Conservation (phyloP, 495 filamentous ascomycete genomes). For the Neurospora africana region DNA sequence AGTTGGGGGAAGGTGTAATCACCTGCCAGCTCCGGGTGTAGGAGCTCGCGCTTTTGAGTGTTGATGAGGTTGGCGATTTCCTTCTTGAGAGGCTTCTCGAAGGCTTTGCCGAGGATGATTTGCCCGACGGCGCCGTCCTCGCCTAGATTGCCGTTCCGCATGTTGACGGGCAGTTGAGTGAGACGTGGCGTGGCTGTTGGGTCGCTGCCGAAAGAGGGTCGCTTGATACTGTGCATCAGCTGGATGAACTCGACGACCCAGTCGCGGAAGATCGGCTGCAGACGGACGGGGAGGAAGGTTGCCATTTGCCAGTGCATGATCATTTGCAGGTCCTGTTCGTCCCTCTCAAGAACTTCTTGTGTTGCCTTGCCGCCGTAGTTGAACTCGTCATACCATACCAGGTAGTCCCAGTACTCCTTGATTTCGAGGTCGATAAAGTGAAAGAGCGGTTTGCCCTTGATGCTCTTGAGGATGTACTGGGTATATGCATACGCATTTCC, state of each 20-base stretch:
- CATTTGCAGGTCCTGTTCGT: conserved; percentile 78
- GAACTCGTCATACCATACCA: conserved; percentile 98
- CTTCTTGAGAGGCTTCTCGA: conserved; percentile 84
- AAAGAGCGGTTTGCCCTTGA: conserved; percentile 89
- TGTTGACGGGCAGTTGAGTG: conserved; percentile 59
- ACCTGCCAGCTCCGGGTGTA: conserved; percentile 78
- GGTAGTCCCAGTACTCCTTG: conserved; percentile 98
- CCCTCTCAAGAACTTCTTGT: conserved; percentile 66
- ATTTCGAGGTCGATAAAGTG: conserved; percentile 96
- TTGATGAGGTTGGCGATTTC: conserved; percentile 68
- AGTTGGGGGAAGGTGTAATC: conserved; percentile 82
- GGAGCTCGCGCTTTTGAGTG: conserved; percentile 74
- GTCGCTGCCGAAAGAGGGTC: conserved; percentile 40
- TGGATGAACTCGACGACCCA: conserved; percentile 93
- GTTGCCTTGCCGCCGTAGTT: conserved; percentile 96
- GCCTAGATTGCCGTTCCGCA: conserved; percentile 38
- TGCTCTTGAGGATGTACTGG: conserved; percentile 93
- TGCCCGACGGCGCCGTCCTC: conserved; percentile 39
- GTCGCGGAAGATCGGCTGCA: conserved; percentile 81
- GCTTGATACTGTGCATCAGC: conserved; percentile 80
- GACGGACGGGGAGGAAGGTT: conserved; percentile 69
- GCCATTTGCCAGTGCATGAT: conserved; percentile 98
- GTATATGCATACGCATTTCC: conserved; percentile 95
- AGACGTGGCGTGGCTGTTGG: conserved; percentile 53
- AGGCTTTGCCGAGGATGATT: conserved; percentile 59